These are phyloP conservation scores for Saturnispora bothae DNA, from an alignment of 805 yeast genomes.

Conservation along the genomic window DNA sequence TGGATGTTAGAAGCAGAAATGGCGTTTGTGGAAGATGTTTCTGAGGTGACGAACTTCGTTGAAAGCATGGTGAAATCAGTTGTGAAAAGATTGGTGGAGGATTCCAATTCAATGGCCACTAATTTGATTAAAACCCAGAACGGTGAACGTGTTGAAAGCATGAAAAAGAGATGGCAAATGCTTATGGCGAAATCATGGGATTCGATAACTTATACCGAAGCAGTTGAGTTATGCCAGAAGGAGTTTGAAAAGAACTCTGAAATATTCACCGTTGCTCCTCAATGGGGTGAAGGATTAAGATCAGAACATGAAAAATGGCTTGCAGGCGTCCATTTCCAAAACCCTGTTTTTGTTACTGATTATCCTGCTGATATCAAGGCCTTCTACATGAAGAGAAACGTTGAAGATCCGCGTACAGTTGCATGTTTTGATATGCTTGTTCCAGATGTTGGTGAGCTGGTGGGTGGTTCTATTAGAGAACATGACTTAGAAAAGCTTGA, in stretches of 20 bases:
- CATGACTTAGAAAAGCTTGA: constrained; percentile 41
- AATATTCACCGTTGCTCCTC: constrained; percentile 33
- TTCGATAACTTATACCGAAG: constrained; percentile 64
- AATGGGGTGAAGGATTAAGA: constrained; percentile 64
- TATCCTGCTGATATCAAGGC: constrained; percentile 78
- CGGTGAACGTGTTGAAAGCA: constrained; percentile 28
- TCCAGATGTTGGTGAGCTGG: constrained; percentile 87
- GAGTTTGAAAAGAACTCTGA: constrained; percentile 25
- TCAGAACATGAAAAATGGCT: constrained; percentile 91
- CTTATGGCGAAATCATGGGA: constrained; percentile 50
- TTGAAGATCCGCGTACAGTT: constrained; percentile 42
- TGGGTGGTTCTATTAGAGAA: constrained; percentile 93
- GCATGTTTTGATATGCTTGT: constrained; percentile 84
- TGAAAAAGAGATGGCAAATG: constrained; percentile 48
- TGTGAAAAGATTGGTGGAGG: constrained; percentile 24
- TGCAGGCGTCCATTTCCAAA: constrained; percentile 53
- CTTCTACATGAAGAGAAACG: constrained; percentile 72
- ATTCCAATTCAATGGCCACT: constrained; percentile 19
- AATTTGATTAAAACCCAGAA: constrained; percentile 29
- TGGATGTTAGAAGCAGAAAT: constrained; percentile 97
- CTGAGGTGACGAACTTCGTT: constrained; percentile 51
- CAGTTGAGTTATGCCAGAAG: constrained; percentile 42
- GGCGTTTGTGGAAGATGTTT: constrained; percentile 49
- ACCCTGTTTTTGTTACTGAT: constrained; percentile 83
- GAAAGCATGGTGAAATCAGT: constrained; percentile 60